Evolutionary conservation across 2,329 filamentous ascomycete genomes (phyloP).

Genomic region (Lojkania enalia): DNA sequence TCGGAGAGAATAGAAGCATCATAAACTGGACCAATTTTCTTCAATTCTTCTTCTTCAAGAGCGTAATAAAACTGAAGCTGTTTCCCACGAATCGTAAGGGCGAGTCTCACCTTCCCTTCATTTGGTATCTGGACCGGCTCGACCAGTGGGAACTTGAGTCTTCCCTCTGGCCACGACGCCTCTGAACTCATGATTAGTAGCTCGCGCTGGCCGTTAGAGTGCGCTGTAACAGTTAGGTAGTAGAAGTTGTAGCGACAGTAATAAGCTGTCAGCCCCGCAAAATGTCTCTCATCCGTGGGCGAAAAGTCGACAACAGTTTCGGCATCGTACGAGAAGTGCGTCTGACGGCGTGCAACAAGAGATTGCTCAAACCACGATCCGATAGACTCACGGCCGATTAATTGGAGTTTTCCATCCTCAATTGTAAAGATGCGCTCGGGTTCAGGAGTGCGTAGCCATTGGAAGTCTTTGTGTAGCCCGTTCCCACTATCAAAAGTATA

Average conservation of each 20-base stretch:
- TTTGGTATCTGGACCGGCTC: constrained; percentile 56
- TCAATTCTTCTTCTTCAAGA: constrained; percentile 49
- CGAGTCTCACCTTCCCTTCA: constrained; percentile 59
- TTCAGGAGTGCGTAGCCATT: constrained; percentile 60
- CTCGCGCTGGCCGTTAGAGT: constrained; percentile 60
- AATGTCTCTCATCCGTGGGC: constrained; percentile 62
- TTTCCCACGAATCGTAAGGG: constrained; percentile 55
- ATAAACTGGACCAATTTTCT: constrained; percentile 58
- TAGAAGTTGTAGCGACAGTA: constrained; percentile 69
- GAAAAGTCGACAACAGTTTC: constrained; percentile 59
- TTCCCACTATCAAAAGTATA: constrained; percentile 53
- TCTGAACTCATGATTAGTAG: constrained; percentile 62
- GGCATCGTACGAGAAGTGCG: constrained; percentile 64
- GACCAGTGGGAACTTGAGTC: constrained; percentile 50
- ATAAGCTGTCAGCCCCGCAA: constrained; percentile 64
- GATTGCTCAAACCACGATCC: constrained; percentile 55
- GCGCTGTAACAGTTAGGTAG: constrained; percentile 63
- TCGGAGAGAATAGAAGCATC: constrained; percentile 64
- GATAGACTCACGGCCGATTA: constrained; percentile 58
- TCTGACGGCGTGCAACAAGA: constrained; percentile 60
- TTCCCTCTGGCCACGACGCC: constrained; percentile 58
- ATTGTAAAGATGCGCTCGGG: constrained; percentile 53
- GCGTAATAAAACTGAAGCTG: constrained; percentile 62
- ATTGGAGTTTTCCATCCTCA: constrained; percentile 51
- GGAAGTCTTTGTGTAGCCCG: constrained; percentile 57